Evolutionary conservation across 2,329 filamentous ascomycete genomes (phyloP), one percentile per base, ranked within the genome.

Genomic region (Dothistroma septosporum): DNA sequence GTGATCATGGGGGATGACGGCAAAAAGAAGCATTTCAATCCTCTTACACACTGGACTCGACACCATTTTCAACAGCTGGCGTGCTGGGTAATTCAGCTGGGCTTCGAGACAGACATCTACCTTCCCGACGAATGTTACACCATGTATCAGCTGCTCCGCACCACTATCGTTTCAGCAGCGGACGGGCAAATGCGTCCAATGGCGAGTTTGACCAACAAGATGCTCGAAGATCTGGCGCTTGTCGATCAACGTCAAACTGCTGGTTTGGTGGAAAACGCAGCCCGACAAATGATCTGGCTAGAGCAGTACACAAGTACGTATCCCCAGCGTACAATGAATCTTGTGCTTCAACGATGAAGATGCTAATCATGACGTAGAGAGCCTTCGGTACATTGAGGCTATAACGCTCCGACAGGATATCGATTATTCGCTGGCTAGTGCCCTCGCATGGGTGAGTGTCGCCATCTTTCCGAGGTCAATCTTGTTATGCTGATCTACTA

Each of bases 101-200:
- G 95, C 12, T 97, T 99, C 74, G 94, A 99, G 75, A 86, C 97
- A 12, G 88, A 93, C 48, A 85, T 96, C 10, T 97, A 97, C 75
- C 87, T 93, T 57, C 82, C 86, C 0, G 89, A 96, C 73, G 94
- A 99, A 74, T 81, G 94, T 10, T 84, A 87, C 0, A 87, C 86
- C 24, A 96, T 97, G 89, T 97, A 97, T 75, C 94, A 89, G 41
- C 31, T 62, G 22, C 54, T 65, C 50, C n/a, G 31, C 6, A 35
- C 14, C 16, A 44, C 41, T 5, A 44, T 44, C 19, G 8, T 16
- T 16, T 16, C 41, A n/a, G 2, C 2, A 16, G 41, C 4, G 19
- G 41, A 44, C 41, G 16, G 19, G 41, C 14, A 19, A 8, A 16
- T 44, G 14, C 19, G 41, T 19, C 41, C 41, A 5, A n/a, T 44